Percentiles rank a stretch among this genome's conserved stretches.
Evolutionary conservation across 2,329 filamentous ascomycete genomes (phyloP).

Genomic region (Nemania diffusa): DNA sequence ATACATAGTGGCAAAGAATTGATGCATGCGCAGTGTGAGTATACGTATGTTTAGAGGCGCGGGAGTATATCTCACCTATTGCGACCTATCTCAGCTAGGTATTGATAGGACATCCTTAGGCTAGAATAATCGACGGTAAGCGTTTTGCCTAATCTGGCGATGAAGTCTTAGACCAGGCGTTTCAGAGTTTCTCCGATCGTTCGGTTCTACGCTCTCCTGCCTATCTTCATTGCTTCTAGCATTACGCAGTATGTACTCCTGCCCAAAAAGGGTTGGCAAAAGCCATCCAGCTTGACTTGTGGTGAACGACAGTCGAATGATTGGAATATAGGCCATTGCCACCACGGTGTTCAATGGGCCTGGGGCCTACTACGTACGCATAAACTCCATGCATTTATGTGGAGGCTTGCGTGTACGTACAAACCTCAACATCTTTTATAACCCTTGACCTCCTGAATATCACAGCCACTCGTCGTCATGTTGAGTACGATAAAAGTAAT

Average conservation of each 20-base stretch:
- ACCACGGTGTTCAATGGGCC: conserved; percentile 21
- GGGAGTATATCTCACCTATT: conserved; percentile 1
- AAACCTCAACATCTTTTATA: conserved; percentile 24
- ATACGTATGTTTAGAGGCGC: background rate
- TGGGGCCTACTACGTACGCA: conserved; percentile 28
- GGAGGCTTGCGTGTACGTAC: conserved; percentile 32
- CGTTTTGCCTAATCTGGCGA: conserved; percentile 38
- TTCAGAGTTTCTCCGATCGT: conserved; percentile 41
- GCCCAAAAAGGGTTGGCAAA: conserved; percentile 18
- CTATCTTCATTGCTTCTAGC: conserved; percentile 32
- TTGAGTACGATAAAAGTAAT: conserved; percentile 4
- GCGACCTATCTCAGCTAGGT: background rate
- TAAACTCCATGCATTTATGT: conserved; percentile 39
- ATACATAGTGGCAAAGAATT: background rate
- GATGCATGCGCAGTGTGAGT: too few relatives aligned
- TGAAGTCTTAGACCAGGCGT: conserved; percentile 37
- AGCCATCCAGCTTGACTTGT: conserved; percentile 16
- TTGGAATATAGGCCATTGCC: conserved; percentile 42
- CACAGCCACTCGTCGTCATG: conserved; percentile 32
- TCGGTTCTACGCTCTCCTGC: conserved; percentile 22
- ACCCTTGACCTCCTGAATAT: conserved; percentile 42
- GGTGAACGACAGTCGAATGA: conserved; percentile 17
- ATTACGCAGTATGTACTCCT: conserved; percentile 9
- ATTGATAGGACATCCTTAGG: conserved; percentile 5
- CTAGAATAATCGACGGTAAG: conserved; percentile 37